Conservation (phyloP, 768 basidiomycete genomes). For the Coprinopsis marcescibilis region DNA sequence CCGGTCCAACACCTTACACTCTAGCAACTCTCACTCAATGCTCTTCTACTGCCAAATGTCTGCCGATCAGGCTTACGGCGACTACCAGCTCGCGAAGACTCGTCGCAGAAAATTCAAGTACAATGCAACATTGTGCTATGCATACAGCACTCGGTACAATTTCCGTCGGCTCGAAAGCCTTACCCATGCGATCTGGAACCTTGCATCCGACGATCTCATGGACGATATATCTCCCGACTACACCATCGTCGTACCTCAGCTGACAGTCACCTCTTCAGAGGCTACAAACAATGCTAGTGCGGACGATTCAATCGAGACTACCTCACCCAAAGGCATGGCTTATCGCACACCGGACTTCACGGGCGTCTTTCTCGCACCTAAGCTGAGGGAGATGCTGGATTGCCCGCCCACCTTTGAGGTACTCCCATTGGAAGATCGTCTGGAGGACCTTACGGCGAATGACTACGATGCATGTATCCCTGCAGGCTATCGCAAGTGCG, state of each 20-base stretch:
- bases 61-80: not conserved
- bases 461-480: too few relatives aligned
- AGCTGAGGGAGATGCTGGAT: not conserved
- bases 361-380: not conserved
- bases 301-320: not conserved
- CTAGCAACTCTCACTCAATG: not conserved
- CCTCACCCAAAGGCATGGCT: not conserved
- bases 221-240: not conserved
- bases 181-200: not conserved
- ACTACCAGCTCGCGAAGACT: not conserved
- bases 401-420: not conserved
- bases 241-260: not conserved
- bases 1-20: not conserved
- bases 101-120: not conserved
- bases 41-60: not conserved
- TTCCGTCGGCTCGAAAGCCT: not conserved
- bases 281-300: not conserved
- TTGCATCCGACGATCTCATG: not conserved
- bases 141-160: not conserved
- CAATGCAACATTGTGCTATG: not conserved
- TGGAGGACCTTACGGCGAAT: too few relatives aligned
- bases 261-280: not conserved
- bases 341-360: not conserved
- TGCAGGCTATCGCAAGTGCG: too few relatives aligned
- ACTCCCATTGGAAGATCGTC: too few relatives aligned